phyloP scores from a whole-genome alignment of 2,329 filamentous ascomycete species.

The Aspergillus sp. region DNA sequence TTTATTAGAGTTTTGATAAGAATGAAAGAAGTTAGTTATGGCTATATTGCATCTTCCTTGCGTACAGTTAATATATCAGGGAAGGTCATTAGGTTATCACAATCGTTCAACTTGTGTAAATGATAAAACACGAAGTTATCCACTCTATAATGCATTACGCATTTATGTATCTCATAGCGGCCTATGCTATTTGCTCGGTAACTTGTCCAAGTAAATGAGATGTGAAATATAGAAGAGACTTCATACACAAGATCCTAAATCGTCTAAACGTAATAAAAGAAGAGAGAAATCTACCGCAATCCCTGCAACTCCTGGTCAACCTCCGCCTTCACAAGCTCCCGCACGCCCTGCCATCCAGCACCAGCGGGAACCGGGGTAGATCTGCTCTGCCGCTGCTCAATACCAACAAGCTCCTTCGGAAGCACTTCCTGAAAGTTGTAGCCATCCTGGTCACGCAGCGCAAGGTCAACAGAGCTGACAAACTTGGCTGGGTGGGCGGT shows the following conservation, averaged over 20 bases:
- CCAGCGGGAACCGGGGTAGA: slow-evolving; percentile 61
- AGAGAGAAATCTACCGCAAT: slow-evolving; percentile 11
- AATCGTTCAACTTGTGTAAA: background rate
- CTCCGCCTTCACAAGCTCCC: slow-evolving; percentile 67
- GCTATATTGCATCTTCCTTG: background rate
- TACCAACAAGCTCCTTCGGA: slow-evolving; percentile 71
- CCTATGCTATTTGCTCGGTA: background rate
- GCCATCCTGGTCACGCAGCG: slow-evolving; percentile 61
- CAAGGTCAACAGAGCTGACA: slow-evolving; percentile 71
- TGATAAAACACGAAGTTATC: background rate
- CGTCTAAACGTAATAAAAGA: background rate
- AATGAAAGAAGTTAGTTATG: background rate
- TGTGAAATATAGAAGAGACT: background rate
- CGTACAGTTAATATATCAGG: too few relatives aligned
- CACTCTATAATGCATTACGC: background rate
- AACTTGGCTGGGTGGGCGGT: slow-evolving; percentile 98
- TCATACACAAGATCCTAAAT: background rate
- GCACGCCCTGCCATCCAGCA: slow-evolving; percentile 64
- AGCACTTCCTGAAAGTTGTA: slow-evolving; percentile 76
- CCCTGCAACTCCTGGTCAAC: slow-evolving; percentile 47
- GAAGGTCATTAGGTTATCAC: background rate
- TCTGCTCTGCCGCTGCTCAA: slow-evolving; percentile 68
- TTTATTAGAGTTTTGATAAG: background rate
- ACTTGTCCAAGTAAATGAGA: background rate
- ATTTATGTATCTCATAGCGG: background rate